Evolutionary conservation across 768 basidiomycete species (phyloP), one percentile per base, ranked within the genome.

Genomic region (Russula vinacea): DNA sequence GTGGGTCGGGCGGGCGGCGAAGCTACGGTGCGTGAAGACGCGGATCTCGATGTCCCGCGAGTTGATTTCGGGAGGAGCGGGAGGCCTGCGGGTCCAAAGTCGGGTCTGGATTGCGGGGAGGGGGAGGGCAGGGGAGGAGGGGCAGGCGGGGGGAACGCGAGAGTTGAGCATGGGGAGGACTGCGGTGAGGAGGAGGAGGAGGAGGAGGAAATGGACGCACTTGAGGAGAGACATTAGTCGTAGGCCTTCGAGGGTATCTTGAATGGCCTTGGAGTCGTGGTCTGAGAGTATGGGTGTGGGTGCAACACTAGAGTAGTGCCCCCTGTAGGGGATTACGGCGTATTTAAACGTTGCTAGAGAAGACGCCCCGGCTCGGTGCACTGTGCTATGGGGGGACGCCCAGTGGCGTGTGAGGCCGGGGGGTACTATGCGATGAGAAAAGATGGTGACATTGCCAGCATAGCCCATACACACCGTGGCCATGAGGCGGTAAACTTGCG

Each of bases 11-110:
- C 90, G 79, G 0, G 82, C 90, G 69, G 78, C 82, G 70, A 79
- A 82, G 71, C 86, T 87, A 40, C 89, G 84, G 70, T 92, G 90
- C 2, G 90, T 92, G 71, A 89, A 92, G 1, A 90, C 81, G 70
- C 82, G 84, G 42, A 71, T 73, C 47, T 76, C 74, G 58, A 88
- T 80, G 2, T 73, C 74, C 1, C 76, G 71, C 11, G 78, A 74
- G 16, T 72, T 62, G 64, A 92, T 87, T 52, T 74, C 68, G 90
- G 89, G 1, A 92, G 80, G 5, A 79, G 73, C 0, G 90, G 90
- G 8, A 81, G 70, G 5, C 76, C 74, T 35, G 73, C 58, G 2
- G 70, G 70, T 26, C 71, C 70, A 50, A 79, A 75, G 7, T 75
- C 65, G 5, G 78, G 79, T 9, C 76, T 78, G 53, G 17, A 16